Base-by-base conservation (phyloP, 345 rosid genomes). In the Murraya koenigii region DNA sequence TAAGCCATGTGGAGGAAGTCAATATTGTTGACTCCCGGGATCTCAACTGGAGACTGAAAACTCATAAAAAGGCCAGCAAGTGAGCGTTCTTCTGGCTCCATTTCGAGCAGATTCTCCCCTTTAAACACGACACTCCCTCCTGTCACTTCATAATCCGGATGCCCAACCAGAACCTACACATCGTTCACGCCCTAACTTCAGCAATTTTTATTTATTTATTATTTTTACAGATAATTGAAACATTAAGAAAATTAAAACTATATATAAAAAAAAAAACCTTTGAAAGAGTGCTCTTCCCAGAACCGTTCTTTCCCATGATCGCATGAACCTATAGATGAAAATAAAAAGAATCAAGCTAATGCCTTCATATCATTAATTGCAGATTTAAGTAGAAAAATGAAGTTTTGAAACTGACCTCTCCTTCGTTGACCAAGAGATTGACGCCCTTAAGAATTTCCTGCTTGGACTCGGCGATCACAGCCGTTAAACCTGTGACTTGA, bases 31-130 rank as follows among this genome's bases (percentile, higher is more conserved):
- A 94, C 98, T 78, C 99, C 99, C 0, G 97, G 98, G 65, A 94
- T 96, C 88, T 89, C 98, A 74, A 94, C 88, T 1, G 99, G 97
- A 7, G 98, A 78, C 78, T 92, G 98, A 71, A 96, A 94, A 84
- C 97, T 94, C 97, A 94, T 96, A 76, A 96, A 96, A 69, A 94
- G 91, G 69, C 98, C 99, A 5, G 98, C 97, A 72, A 96, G 95
- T 64, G 98, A 92, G 82, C 98, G 86, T 75, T 94, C 97, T 81
- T 94, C 98, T 3, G 98, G 98, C 82, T 89, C 97, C 97, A 93
- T 89, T n/a, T 93, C 96, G 70, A 97, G 93, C 67, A 94, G 84
- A 83, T 90, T 83, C 81, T 89, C 81, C 71, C 94, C 98, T 82
- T 91, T 93, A 84, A 94, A 97, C 33, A 88, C 79, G 72, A 89